Base-by-base conservation (phyloP, 371 early-diverging fungal genomes). In the Syncephalastrum contaminatum region DNA sequence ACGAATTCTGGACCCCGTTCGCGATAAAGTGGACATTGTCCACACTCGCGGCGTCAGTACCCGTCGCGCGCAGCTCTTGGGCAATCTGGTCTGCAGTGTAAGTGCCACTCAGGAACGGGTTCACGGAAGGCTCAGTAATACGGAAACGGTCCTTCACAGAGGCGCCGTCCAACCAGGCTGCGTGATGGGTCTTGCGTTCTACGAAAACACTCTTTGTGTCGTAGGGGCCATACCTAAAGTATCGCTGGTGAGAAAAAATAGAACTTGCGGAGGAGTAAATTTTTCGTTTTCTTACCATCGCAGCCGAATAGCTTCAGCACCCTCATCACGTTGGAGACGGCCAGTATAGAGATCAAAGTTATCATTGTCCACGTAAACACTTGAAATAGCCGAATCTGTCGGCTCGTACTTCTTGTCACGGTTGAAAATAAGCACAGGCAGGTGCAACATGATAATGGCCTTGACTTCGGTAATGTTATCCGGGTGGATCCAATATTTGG, bases 401-500 rank as follows among this genome's bases (percentile, higher is more conserved):
- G 69, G 22, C 49, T 70, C 75, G 43, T 44, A 74, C 49, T 70
- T 67, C 36, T 72, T 75, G 27, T 53, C 56, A 14, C 60, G 58
- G 54, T 72, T 59, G 54, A 66, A 74, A 44, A 98, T 87, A 47
- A 96, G 83, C 14, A 97, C 90, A 12, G 99, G 99, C 54, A 99
- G 81, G 67, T 96, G 86, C 66, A 90, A 85, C 61, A 97, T 84
- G 53, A 98, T 92, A 63, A 85, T 76, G 60, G 88, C 86, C 66
- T 95, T 94, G 69, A 99, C 86, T 60, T 95, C 95, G 58, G 91
- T 92, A 30, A 98, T 85, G 63, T 96, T 94, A 67, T 97, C 97
- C 0, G 93, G 90, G 58, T 94, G 95, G 2, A 98, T 94, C 99
- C 99, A 98, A 75, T 97, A 99, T 75, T 98, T 95, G 48, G 91